These are phyloP conservation scores for Trichoderma sp. DNA, from an alignment of 2,329 filamentous ascomycete genomes.

Conservation along the genomic window DNA sequence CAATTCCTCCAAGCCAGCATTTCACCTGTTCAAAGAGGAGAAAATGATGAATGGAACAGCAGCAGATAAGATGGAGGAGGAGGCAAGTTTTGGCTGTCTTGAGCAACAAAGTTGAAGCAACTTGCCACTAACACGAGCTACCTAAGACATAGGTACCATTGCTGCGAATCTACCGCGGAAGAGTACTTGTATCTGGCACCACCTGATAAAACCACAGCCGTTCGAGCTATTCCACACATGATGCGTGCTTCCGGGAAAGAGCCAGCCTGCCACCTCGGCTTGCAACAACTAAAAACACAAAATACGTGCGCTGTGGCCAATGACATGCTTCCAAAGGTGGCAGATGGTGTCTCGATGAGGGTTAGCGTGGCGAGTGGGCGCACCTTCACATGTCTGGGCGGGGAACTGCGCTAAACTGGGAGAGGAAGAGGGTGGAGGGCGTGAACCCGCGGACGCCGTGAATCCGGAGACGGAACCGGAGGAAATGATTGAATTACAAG, in stretches of 20 bases:
- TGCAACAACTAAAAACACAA: not conserved
- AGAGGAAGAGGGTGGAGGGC: not conserved
- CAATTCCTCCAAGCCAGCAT: not conserved
- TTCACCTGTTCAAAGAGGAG: not conserved
- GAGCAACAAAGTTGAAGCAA: not conserved
- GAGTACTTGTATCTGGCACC: not conserved
- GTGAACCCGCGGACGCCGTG: slow-evolving; percentile 19
- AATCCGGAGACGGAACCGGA: not conserved
- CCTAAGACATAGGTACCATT: not conserved
- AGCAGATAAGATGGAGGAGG: not conserved
- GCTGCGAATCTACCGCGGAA: not conserved
- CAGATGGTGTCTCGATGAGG: not conserved
- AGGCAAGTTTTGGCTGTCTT: not conserved
- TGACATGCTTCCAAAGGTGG: not conserved
- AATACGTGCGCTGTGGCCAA: not conserved
- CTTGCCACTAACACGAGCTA: slow-evolving; percentile 16
- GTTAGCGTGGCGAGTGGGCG: not conserved
- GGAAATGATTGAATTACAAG: not conserved
- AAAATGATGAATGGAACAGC: not conserved
- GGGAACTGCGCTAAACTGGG: not conserved
- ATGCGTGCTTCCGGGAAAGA: slow-evolving; percentile 12
- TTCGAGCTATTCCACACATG: not conserved
- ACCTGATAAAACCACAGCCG: not conserved
- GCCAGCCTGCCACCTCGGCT: not conserved
- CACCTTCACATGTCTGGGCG: slow-evolving; percentile 14